A percentile compares a stretch with the other conserved stretches of the same genome.
phyloP scores from a whole-genome alignment of 2,329 filamentous ascomycete genomes.

The Fusarium napiforme region DNA sequence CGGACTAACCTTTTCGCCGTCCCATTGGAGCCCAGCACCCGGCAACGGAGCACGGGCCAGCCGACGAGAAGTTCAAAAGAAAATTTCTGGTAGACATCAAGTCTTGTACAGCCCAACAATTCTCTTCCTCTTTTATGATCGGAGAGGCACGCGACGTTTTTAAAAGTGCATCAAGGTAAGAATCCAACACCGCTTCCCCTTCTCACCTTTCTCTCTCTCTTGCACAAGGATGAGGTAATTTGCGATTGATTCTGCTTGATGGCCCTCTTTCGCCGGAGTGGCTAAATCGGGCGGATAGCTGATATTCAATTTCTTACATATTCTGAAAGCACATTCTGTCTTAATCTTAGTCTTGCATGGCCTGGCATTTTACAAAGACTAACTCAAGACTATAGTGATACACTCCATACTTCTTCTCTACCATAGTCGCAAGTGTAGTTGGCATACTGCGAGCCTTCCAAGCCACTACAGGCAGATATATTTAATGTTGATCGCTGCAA shows the following conservation, averaged over 20 bases:
- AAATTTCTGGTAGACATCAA: conserved; percentile 29
- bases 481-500: background rate
- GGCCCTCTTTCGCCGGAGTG: conserved; percentile 89
- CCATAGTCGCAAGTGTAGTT: background rate
- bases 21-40: background rate
- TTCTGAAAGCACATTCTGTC: conserved; percentile 72
- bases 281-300: conserved; percentile 80
- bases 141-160: conserved; percentile 34
- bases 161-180: conserved; percentile 47
- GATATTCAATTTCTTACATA: conserved; percentile 99
- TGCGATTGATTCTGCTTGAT: conserved; percentile 93
- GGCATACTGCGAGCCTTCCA: background rate
- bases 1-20: conserved; percentile 48
- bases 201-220: conserved; percentile 9
- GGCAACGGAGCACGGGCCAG: conserved; percentile 36
- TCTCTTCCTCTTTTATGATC: conserved; percentile 2
- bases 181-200: background rate
- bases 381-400: conserved; percentile 37
- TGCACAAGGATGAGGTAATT: conserved; percentile 90
- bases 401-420: background rate
- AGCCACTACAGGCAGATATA: too few relatives aligned
- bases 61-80: conserved; percentile 43
- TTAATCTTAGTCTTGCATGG: conserved; percentile 39
- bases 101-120: background rate
- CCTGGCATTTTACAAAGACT: conserved; percentile 38